A percentile compares a stretch with the other conserved stretches of the same genome.
Evolutionary conservation across 257 asterid genomes (phyloP).

Genomic region (Gardenia jasminoides): DNA sequence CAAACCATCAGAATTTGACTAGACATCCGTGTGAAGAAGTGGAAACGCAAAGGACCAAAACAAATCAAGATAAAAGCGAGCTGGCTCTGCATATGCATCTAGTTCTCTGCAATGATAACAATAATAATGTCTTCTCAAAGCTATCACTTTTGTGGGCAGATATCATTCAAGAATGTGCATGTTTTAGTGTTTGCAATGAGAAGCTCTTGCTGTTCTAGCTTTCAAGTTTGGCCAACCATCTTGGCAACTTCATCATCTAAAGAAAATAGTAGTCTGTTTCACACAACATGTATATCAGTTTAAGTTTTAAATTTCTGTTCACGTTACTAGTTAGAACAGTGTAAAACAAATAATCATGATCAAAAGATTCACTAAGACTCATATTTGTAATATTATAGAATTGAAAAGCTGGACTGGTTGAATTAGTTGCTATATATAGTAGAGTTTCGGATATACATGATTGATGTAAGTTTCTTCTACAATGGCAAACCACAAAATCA

Average conservation of each 20-base stretch:
- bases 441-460: neutral
- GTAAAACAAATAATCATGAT: neutral
- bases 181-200: neutral
- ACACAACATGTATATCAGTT: too few species aligned
- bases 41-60: neutral
- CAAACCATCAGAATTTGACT: neutral
- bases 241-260: neutral
- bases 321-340: neutral
- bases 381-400: too few species aligned
- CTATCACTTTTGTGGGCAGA: slow-evolving; percentile 3
- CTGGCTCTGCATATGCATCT: neutral
- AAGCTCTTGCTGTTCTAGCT: neutral
- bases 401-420: neutral
- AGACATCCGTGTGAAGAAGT: neutral
- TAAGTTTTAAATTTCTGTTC: too few species aligned
- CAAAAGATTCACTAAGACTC: neutral
- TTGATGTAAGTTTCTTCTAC: neutral
- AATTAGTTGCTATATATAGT: too few species aligned
- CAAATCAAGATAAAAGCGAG: slow-evolving; percentile 1
- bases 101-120: slow-evolving; percentile 10
- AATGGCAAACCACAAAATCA: neutral
- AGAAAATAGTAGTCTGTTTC: too few species aligned
- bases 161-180: slow-evolving; percentile 13
- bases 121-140: neutral
- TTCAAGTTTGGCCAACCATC: neutral